Conservation (phyloP, 1,284 basidiomycete genomes). For the Pisolithus thermaeus region DNA sequence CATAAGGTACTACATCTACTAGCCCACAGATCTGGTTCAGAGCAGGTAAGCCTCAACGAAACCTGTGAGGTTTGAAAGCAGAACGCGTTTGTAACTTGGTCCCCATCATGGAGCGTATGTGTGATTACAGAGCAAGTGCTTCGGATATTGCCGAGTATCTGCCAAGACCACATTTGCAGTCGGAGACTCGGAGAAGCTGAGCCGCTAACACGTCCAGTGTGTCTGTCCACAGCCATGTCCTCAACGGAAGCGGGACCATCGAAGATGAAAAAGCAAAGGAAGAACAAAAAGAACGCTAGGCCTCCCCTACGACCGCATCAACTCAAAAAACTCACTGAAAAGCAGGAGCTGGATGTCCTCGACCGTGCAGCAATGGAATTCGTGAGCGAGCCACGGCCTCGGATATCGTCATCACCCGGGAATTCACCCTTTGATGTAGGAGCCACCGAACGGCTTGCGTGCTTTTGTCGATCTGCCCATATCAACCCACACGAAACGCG, state of each 20-base stretch:
- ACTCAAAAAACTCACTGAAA: conserved; percentile 43
- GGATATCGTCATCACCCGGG: conserved; percentile 4
- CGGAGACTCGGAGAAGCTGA: background rate
- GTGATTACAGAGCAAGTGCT: too few species aligned
- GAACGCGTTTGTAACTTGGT: too few species aligned
- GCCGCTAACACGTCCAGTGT: background rate
- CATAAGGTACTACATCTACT: too few species aligned
- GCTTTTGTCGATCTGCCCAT: conserved; percentile 66
- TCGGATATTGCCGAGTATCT: too few species aligned
- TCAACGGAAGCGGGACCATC: conserved; percentile 15
- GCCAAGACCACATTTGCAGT: too few species aligned
- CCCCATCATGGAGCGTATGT: too few species aligned
- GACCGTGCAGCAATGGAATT: conserved; percentile 50
- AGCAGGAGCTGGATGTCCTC: conserved; percentile 48
- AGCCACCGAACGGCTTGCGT: conserved; percentile 38
- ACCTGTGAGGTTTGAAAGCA: too few species aligned
- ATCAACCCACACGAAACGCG: conserved; percentile 63
- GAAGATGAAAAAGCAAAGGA: conserved; percentile 8
- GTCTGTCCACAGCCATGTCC: conserved; percentile 10
- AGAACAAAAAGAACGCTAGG: conserved; percentile 13
- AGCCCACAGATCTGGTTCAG: too few species aligned
- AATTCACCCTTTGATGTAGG: conserved; percentile 32
- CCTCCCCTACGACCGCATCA: conserved; percentile 22
- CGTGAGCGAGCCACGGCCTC: conserved; percentile 37
- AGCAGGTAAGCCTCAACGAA: too few species aligned